Evolutionary conservation across 495 filamentous ascomycete genomes (phyloP), one percentile per base, ranked within the genome.

Genomic region (Daldinia caldariorum): DNA sequence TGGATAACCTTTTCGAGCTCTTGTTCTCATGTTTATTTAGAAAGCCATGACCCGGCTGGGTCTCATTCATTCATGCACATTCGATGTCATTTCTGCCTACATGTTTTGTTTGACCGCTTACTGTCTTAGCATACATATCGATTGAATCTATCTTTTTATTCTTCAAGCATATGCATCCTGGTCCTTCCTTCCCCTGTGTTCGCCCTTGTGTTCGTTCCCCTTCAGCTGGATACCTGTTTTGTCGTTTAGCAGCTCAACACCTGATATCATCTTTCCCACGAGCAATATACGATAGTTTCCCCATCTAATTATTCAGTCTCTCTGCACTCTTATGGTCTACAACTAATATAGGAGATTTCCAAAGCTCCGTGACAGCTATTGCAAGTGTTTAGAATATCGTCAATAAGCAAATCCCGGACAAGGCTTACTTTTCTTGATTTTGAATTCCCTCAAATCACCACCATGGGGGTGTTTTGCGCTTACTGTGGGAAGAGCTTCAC

Each of bases 401-500:
- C 22, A 41, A 58, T 67, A 47, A 72, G 60, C 60, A 16, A 64
- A 43, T 54, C 18, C 37, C 39, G 59, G 51, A 51, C 65, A 58
- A 58, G 41, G 57, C 54, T 47, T 47, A 13, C 43, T 1, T 20
- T 60, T 35, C 31, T 51, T 39, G 26, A 60, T 47, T 58, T 32
- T 13, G 13, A 20, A 20, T 39, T 64, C 29, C 26, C 32, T 37
- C 31, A 35, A 61, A 37, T 39, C 34, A 32, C 37, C 66, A 68
- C 55, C 29, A 85, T 84, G 81, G n/a, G n/a, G n/a, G 79, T 88
- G 22, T 90, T 79, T 74, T 90, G 88, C 66, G 82, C 86, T 6
- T 88, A 88, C 66, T 90, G 88, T 61, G 87, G 88, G 29, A 87
- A 87, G 78, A 81, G 78, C 55, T 90, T 90, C 71, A 88, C 86